phyloP scores from a whole-genome alignment of 2,329 filamentous ascomycete species.

The Colletotrichum sublineola region DNA sequence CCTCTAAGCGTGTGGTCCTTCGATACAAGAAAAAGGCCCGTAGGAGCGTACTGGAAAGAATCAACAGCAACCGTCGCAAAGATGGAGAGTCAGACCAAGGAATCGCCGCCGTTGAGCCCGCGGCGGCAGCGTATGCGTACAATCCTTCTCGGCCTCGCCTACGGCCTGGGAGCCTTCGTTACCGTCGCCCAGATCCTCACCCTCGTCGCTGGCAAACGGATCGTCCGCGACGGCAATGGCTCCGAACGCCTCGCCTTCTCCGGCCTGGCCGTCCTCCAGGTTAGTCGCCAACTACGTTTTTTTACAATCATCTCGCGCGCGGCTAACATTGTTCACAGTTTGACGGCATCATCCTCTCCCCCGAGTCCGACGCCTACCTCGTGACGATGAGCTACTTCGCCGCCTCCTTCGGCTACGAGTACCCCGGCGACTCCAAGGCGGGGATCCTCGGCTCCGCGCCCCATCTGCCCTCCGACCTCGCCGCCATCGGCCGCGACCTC shows the following conservation, averaged over 20 bases:
- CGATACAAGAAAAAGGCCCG: rapidly evolving
- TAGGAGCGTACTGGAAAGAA: no score
- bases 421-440: slow-evolving; percentile 23
- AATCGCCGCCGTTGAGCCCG: neutral
- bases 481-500: slow-evolving; percentile 29
- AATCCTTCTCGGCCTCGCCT: slow-evolving; percentile 17
- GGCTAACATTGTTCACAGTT: slow-evolving; percentile 18
- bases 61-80: neutral
- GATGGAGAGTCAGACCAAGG: neutral
- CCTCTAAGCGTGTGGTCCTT: neutral
- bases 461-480: slow-evolving; percentile 30
- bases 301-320: neutral
- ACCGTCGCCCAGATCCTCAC: slow-evolving; percentile 22
- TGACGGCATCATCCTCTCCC: slow-evolving; percentile 33
- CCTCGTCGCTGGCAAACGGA: slow-evolving; percentile 28
- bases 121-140: slow-evolving; percentile 16
- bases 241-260: slow-evolving; percentile 23
- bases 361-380: slow-evolving; percentile 23
- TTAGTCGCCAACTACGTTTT: neutral
- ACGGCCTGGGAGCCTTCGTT: neutral
- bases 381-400: slow-evolving; percentile 39
- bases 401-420: slow-evolving; percentile 37
- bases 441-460: slow-evolving; percentile 23
- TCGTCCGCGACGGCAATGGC: slow-evolving; percentile 7
- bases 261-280: slow-evolving; percentile 25